Evolutionary conservation across 495 filamentous ascomycete species (phyloP), one percentile per base, ranked within the genome.

Genomic region (Aspergillus campestris): DNA sequence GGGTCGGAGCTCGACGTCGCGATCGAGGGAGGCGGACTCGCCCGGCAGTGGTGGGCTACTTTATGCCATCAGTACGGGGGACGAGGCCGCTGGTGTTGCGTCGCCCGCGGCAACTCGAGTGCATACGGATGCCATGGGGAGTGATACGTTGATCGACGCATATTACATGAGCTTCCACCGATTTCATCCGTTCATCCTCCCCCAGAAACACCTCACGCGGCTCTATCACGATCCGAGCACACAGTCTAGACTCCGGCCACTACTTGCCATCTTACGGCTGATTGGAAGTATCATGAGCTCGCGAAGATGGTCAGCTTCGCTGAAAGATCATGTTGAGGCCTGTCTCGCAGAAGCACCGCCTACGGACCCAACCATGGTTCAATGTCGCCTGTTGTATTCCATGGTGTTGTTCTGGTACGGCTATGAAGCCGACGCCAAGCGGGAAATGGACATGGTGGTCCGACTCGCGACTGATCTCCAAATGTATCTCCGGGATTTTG

Each of bases 281-380:
- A 33, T 65, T 13, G 61, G 61, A 38, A 30, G 59, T 51, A 55
- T 65, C 31, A 55, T 52, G 13, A 43, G 40, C 5, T 30, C 50
- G 18, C 50, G 42, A 11, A 43, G 54, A 43, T 62, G 52, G 51
- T 53, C 59, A 11, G 39, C 14, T 9, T 31, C 48, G n/a, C 44
- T 59, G 2, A 43, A 55, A 30, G 47, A 54, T n/a, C 11, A 52
- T 18, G 47, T 43, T 14, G 58, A 61, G 33, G n/a, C 43, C 5
- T 58, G 30, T 74, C 78, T 77, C 65, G 79, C 49, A 70, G 78
- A 48, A 75, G 74, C 29, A 72, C 78, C 34, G 70, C 80, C 48
- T 64, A 73, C 43, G 58, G 74, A 62, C 46, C 55, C 61, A 2
- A 39, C 54, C 32, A 24, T 54, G 30, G 57, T 65, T 28, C 64